Percentiles rank a stretch among this genome's conserved stretches.
Conservation (phyloP, 257 asterid genomes). For the Solanum neorickii region DNA sequence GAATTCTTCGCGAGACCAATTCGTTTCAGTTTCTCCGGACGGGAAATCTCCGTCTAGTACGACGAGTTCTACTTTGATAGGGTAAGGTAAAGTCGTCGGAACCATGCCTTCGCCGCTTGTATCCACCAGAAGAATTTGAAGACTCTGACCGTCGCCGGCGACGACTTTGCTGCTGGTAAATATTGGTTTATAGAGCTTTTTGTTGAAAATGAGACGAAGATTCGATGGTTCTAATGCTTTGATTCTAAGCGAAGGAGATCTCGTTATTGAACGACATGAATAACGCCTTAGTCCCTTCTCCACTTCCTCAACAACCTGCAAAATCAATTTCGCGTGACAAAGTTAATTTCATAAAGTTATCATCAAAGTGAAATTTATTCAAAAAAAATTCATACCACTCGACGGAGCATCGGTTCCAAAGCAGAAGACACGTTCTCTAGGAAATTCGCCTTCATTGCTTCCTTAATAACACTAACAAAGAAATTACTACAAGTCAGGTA, state of each 20-base stretch:
- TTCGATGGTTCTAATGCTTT: slow-evolving; percentile 12
- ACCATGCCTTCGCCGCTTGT: neutral
- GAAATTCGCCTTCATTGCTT: slow-evolving; percentile 46
- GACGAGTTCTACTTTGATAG: slow-evolving; percentile 38
- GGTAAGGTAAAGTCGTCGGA: slow-evolving; percentile 13
- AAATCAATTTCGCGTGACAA: neutral
- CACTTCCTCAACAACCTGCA: slow-evolving; percentile 60
- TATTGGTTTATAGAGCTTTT: slow-evolving; percentile 27
- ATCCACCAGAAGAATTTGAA: slow-evolving; percentile 34
- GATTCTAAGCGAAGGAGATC: slow-evolving; percentile 28
- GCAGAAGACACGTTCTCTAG: slow-evolving; percentile 42
- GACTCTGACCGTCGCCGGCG: slow-evolving; percentile 23
- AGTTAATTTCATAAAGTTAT: too few species aligned
- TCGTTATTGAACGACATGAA: slow-evolving; percentile 10
- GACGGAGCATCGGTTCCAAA: slow-evolving; percentile 63
- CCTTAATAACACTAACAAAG: slow-evolving; percentile 39
- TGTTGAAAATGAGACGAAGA: slow-evolving; percentile 22
- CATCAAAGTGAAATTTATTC: neutral
- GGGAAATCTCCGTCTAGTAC: slow-evolving; percentile 65
- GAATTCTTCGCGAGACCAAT: slow-evolving; percentile 32
- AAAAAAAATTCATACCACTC: slow-evolving; percentile 30
- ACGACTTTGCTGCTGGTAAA: slow-evolving; percentile 51
- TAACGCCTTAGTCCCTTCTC: slow-evolving; percentile 34
- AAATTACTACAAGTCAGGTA: neutral
- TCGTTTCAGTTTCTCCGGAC: neutral